Evolutionary conservation across 768 basidiomycete species (phyloP).

Genomic region (Rhodocollybia butyracea): DNA sequence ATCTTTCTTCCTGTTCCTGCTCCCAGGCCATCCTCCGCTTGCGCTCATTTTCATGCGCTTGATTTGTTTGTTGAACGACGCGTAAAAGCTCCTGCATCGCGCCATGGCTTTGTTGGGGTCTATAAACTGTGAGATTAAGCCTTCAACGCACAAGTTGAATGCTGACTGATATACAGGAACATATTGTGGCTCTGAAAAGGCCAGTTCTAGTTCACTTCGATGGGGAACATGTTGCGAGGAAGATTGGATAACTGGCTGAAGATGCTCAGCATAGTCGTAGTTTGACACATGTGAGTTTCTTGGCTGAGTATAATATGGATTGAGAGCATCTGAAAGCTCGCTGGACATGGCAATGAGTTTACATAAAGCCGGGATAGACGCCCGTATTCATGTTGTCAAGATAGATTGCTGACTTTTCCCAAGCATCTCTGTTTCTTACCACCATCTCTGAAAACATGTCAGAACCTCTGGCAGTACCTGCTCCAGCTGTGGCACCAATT

Average conservation of each 20-base stretch:
- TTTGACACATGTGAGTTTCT: slow-evolving; percentile 17
- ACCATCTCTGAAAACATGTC: no score
- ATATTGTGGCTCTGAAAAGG: slow-evolving; percentile 44
- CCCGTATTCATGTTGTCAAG: no score
- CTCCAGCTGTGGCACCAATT: neutral
- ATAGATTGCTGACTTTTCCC: no score
- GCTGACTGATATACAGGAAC: slow-evolving; percentile 38
- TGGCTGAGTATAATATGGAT: slow-evolving; percentile 50
- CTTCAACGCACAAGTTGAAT: neutral
- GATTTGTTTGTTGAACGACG: slow-evolving; percentile 52
- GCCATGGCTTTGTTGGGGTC: slow-evolving; percentile 34
- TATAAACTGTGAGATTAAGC: neutral
- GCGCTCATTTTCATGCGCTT: slow-evolving; percentile 59
- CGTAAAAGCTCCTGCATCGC: slow-evolving; percentile 60
- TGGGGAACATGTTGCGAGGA: slow-evolving; percentile 48
- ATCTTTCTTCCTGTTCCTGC: slow-evolving; percentile 62
- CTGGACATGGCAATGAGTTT: slow-evolving; percentile 32
- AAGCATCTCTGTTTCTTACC: no score
- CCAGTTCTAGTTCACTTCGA: slow-evolving; percentile 63
- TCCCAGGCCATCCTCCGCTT: slow-evolving; percentile 66
- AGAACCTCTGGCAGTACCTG: no score
- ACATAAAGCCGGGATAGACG: no score
- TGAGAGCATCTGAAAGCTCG: slow-evolving; percentile 78
- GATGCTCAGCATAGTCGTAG: slow-evolving; percentile 14
- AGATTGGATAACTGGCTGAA: slow-evolving; percentile 24